A percentile compares a stretch with the other conserved stretches of the same genome.
These are phyloP conservation scores for Endocarpon pusillum DNA, from an alignment of 495 filamentous ascomycete genomes.

Conservation along the genomic window DNA sequence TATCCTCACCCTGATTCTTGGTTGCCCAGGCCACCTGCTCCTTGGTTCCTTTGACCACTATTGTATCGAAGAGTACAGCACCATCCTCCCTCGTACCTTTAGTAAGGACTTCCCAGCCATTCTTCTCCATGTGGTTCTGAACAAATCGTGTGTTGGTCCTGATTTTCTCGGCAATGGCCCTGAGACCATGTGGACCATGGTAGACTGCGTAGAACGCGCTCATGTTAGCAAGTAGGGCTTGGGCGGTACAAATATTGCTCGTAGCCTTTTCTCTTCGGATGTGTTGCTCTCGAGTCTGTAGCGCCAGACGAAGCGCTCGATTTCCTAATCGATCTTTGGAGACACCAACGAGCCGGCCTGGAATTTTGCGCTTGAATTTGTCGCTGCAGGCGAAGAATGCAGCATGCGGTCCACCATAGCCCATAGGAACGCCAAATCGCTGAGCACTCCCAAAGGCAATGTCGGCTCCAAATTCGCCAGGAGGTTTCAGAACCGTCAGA, in stretches of 20 bases:
- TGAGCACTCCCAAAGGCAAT: constrained; percentile 96
- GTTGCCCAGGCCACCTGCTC: constrained; percentile 33
- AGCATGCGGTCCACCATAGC: constrained; percentile 88
- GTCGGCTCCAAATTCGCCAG: constrained; percentile 92
- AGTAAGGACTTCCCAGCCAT: constrained; percentile 46
- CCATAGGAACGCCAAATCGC: constrained; percentile 83
- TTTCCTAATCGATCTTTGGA: constrained; percentile 83
- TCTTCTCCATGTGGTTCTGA: constrained; percentile 43
- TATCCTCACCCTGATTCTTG: constrained; percentile 30
- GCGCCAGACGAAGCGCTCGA: constrained; percentile 67
- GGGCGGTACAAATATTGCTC: constrained; percentile 96
- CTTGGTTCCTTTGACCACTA: constrained; percentile 41
- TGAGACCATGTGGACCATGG: constrained; percentile 76
- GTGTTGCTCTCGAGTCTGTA: constrained; percentile 95
- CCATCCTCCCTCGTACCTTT: constrained; percentile 33
- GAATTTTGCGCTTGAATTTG: constrained; percentile 91
- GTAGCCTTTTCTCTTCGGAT: constrained; percentile 96
- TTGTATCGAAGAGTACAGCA: constrained; percentile 60
- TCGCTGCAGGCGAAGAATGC: constrained; percentile 92
- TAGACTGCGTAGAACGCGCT: constrained; percentile 96
- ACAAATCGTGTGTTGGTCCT: constrained; percentile 54
- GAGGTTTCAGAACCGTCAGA: constrained; percentile 75
- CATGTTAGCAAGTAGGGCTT: constrained; percentile 93
- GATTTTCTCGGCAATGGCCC: constrained; percentile 64
- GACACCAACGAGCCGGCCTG: constrained; percentile 79